Base-by-base conservation (phyloP, 176 grass and related monocot species). In the Coix lacrymajobi region DNA sequence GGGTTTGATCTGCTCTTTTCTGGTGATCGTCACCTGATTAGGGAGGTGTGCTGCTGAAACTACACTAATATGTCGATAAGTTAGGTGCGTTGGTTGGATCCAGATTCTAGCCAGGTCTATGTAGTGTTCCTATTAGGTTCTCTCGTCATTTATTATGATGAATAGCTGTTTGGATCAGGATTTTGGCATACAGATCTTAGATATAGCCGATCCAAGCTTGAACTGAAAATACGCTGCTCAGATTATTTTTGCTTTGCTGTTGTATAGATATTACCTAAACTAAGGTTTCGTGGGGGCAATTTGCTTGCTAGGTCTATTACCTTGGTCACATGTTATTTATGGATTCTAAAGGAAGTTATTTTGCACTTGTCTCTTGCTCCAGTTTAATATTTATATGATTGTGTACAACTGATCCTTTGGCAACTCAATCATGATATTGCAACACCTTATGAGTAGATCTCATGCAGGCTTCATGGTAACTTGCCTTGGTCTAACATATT, bases 111-210 rank as follows among this genome's bases (percentile, higher is more conserved):
- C 31, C 14, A 25, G n/a, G 22, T 71, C 28, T 20, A 22, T 62
- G 29, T 1, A 15, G 0, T 62, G 25, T 45, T 48, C 71, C 33
- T n/a, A 66, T 48, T 19, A 71, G 38, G 5, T 83, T 62, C 6
- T 34, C n/a, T 69, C 13, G 11, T 17, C 31, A 30, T 29, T 24
- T 51, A 80, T 24, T 51, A 80, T 10, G 49, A 36, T 19, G 57
- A 49, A 38, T 65, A 31, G 5, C 15, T 72, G 15, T 64, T 85
- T 16, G 71, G 61, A 56, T 77, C 19, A 13, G 16, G 6, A 66
- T 2, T 72, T 71, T 62, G 22, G 17, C 20, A 1, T 76, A n/a
- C 68, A 82, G 73, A 83, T 90, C 73, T 56, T 48, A 24, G 61
- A 83, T 79, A 25, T 74, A 43, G 14, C n/a, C 39, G 31, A 38